phyloP scores from a whole-genome alignment of 163 green algal species.

The Volvox carteri region DNA sequence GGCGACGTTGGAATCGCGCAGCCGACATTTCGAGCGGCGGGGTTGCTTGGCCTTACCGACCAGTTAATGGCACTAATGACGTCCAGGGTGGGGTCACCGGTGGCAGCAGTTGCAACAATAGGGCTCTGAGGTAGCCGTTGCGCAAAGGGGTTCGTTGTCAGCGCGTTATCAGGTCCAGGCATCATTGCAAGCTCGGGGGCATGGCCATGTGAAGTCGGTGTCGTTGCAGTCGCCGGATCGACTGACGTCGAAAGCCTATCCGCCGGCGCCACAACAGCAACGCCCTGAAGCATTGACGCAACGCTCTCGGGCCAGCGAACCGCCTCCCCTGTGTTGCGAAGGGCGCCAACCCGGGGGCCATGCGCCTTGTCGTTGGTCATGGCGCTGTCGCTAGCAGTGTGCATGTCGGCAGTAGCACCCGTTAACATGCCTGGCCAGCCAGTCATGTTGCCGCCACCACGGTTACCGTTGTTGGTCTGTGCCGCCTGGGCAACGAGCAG shows the following conservation, averaged over 20 bases:
- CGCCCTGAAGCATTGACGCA: too few relatives aligned
- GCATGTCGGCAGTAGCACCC: neutral
- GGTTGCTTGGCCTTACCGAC: neutral
- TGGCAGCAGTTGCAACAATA: slow-evolving; percentile 6
- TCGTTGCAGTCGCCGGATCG: neutral
- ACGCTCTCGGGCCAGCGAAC: neutral
- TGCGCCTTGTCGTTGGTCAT: too few relatives aligned
- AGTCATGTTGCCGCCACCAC: neutral
- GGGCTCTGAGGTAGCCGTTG: neutral
- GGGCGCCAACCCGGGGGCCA: too few relatives aligned
- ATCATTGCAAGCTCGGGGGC: neutral
- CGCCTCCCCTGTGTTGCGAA: neutral
- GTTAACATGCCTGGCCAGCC: neutral
- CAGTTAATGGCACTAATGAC: slow-evolving; percentile 40
- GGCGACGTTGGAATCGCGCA: neutral
- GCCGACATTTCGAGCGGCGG: neutral
- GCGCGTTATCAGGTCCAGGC: neutral
- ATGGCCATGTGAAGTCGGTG: slow-evolving; percentile 10
- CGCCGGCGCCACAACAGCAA: neutral
- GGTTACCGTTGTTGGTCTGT: neutral
- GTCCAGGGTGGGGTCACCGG: slow-evolving; percentile 36
- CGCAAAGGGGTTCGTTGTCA: neutral
- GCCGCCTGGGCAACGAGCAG: neutral
- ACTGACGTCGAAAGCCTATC: neutral
- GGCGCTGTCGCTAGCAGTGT: neutral